A percentile compares a stretch with the other conserved stretches of the same genome.
Conservation (phyloP, 2,329 filamentous ascomycete species). For the Neospermospora avenae region DNA sequence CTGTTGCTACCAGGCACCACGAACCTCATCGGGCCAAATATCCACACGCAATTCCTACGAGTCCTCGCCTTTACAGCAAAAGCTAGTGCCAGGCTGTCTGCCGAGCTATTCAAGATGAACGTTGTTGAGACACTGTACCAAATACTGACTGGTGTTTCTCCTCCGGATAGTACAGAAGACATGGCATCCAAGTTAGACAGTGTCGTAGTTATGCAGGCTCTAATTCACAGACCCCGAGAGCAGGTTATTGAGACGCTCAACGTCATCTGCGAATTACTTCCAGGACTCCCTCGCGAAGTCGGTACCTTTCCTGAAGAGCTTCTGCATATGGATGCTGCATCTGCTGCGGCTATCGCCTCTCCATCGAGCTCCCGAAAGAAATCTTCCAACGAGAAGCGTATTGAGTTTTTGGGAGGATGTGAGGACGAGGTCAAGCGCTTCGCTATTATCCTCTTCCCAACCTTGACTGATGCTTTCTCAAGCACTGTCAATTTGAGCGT, state of each 20-base stretch:
- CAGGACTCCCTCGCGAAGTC: slow-evolving; percentile 61
- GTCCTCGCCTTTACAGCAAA: slow-evolving; percentile 88
- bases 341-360: slow-evolving; percentile 43
- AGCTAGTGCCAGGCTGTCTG: slow-evolving; percentile 81
- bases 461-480: slow-evolving; percentile 92
- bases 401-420: slow-evolving; percentile 80
- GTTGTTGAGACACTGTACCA: slow-evolving; percentile 97
- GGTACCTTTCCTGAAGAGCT: slow-evolving; percentile 45
- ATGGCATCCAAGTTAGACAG: slow-evolving; percentile 87
- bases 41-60: slow-evolving; percentile 93
- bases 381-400: slow-evolving; percentile 70
- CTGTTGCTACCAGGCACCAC: slow-evolving; percentile 91
- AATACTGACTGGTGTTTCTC: slow-evolving; percentile 92
- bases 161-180: slow-evolving; percentile 74
- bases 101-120: slow-evolving; percentile 91
- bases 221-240: slow-evolving; percentile 92
- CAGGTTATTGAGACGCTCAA: slow-evolving; percentile 97
- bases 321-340: slow-evolving; percentile 39
- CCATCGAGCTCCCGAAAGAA: slow-evolving; percentile 47
- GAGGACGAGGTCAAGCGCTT: slow-evolving; percentile 86
- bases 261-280: slow-evolving; percentile 91
- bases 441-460: slow-evolving; percentile 88
- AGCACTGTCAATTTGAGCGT: slow-evolving; percentile 96
- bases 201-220: slow-evolving; percentile 96
- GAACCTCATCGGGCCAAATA: slow-evolving; percentile 88